Conservation (phyloP, 352 stramenopile species). For the Plasmopara halstedii region DNA sequence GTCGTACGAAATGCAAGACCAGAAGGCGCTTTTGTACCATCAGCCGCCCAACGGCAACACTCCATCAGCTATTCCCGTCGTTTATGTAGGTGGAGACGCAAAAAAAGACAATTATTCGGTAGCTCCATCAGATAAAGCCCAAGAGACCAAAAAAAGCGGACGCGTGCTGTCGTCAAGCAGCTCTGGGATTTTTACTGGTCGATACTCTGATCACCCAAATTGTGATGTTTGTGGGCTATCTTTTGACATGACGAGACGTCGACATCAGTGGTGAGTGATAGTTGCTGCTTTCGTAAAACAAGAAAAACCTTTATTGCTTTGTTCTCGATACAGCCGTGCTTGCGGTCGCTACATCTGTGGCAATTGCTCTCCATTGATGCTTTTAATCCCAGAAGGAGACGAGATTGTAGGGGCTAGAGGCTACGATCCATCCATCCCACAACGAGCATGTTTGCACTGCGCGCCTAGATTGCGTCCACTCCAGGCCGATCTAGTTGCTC, state of each 20-base stretch:
- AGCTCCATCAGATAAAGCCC: slow-evolving; percentile 4
- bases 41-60: slow-evolving; percentile 3
- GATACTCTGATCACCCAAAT: slow-evolving; percentile 57
- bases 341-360: slow-evolving; percentile 48
- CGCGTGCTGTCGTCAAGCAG: slow-evolving; percentile 7
- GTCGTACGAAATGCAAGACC: slow-evolving; percentile 20
- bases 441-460: slow-evolving; percentile 53
- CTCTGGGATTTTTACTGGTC: slow-evolving; percentile 29
- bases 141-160: slow-evolving; percentile 1
- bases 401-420: slow-evolving; percentile 40
- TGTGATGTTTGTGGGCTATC: slow-evolving; percentile 52
- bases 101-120: slow-evolving; percentile 8
- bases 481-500: slow-evolving; percentile 38
- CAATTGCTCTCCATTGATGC: slow-evolving; percentile 44
- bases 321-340: slow-evolving; percentile 26
- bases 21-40: slow-evolving; percentile 24
- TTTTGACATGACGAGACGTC: slow-evolving; percentile 55
- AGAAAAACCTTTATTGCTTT: neutral
- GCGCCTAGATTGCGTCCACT: slow-evolving; percentile 36
- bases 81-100: slow-evolving; percentile 19
- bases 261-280: slow-evolving; percentile 46
- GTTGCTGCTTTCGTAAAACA: neutral
- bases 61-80: slow-evolving; percentile 17
- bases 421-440: slow-evolving; percentile 41
- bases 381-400: slow-evolving; percentile 45